Evolutionary conservation across 2,329 filamentous ascomycete species (phyloP).

Genomic region (Kalmusia sp.): DNA sequence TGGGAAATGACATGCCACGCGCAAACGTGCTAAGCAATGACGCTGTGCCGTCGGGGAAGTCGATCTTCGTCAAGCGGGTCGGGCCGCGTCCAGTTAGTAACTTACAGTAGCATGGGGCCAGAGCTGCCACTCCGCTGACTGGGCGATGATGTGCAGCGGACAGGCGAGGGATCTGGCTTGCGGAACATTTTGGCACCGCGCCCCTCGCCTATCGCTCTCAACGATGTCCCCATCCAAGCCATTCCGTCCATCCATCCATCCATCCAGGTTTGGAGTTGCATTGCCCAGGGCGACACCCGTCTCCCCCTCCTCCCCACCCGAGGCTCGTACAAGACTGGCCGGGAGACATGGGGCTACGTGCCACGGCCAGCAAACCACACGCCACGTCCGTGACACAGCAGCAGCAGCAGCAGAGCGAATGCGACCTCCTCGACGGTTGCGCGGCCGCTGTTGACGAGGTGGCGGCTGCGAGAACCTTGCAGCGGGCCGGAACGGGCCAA

Average conservation of each 20-base stretch:
- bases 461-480: constrained; percentile 14
- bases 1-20: too few species aligned
- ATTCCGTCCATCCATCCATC: too few species aligned
- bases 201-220: constrained; percentile 1
- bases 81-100: too few species aligned
- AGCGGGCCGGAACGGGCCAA: constrained; percentile 10
- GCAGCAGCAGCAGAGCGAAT: not conserved
- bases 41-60: not conserved
- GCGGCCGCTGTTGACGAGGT: constrained; percentile 4
- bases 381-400: too few species aligned
- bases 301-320: not conserved
- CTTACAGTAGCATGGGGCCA: not conserved
- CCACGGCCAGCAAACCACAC: too few species aligned
- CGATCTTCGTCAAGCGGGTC: constrained; percentile 4
- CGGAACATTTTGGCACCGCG: not conserved
- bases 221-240: not conserved
- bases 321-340: too few species aligned
- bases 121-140: too few species aligned
- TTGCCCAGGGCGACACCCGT: not conserved
- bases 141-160: not conserved
- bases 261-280: too few species aligned
- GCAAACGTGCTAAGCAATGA: not conserved
- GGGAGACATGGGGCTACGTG: too few species aligned
- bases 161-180: not conserved
- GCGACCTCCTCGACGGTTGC: not conserved